Conservation (phyloP, 2,329 filamentous ascomycete species). For the Talaromyces sp. region DNA sequence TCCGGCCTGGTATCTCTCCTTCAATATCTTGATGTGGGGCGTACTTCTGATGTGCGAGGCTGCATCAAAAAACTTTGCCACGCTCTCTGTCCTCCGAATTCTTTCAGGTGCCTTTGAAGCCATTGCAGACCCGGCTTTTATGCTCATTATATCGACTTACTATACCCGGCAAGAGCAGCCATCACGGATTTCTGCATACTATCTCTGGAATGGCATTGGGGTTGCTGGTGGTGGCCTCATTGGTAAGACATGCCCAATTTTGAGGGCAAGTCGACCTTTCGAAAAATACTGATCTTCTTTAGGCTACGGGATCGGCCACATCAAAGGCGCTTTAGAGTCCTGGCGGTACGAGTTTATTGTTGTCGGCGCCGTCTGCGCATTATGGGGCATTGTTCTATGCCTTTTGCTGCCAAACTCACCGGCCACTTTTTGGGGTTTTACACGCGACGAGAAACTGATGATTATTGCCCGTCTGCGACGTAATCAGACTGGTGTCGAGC, state of each 20-base stretch:
- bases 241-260: background rate
- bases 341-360: constrained; percentile 6
- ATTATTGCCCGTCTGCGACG: constrained; percentile 5
- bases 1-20: constrained; percentile 9
- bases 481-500: constrained; percentile 6
- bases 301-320: constrained; percentile 3
- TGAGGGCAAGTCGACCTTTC: background rate
- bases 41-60: constrained; percentile 41
- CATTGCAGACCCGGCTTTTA: constrained; percentile 50
- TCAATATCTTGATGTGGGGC: constrained; percentile 21
- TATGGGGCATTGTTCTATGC: constrained; percentile 4
- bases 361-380: constrained; percentile 4
- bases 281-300: background rate
- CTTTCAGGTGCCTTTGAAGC: constrained; percentile 51
- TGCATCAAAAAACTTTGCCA: constrained; percentile 46
- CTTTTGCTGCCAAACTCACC: constrained; percentile 8
- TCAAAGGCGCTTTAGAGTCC: background rate
- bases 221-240: constrained; percentile 6
- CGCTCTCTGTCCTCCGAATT: constrained; percentile 47
- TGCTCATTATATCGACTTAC: constrained; percentile 40
- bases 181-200: constrained; percentile 3
- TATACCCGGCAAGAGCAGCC: constrained; percentile 7
- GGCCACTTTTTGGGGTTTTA: constrained; percentile 5
- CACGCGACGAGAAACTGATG: constrained; percentile 6
- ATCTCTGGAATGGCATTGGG: constrained; percentile 7